A percentile compares a stretch with the other conserved stretches of the same genome.
phyloP scores from a whole-genome alignment of 257 asterid species.

The Penstemon barbatus region DNA sequence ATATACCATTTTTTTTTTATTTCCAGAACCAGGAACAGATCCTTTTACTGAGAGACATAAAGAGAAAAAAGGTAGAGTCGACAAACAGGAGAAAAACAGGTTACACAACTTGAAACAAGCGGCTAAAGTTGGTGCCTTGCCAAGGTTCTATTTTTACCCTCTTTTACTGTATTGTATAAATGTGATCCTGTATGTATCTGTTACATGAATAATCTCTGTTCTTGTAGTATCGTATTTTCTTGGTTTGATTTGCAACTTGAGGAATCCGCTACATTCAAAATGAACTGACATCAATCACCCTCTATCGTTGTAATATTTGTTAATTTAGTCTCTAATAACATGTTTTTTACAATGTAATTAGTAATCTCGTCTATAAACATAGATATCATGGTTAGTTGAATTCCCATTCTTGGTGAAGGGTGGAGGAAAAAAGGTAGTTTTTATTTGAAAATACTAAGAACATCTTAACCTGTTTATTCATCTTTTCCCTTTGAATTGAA shows the following conservation, averaged over 20 bases:
- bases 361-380: no score
- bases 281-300: not conserved
- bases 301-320: no score
- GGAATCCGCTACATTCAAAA: not conserved
- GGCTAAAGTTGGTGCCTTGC: slow-evolving; percentile 80
- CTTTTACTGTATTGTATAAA: not conserved
- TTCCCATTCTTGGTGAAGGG: no score
- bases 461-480: no score
- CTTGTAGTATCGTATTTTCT: not conserved
- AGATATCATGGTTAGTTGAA: no score
- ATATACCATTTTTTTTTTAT: not conserved
- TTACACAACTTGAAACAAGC: slow-evolving; percentile 76
- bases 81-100: slow-evolving; percentile 79
- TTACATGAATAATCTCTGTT: not conserved
- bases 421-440: no score
- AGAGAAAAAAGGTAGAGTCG: slow-evolving; percentile 82
- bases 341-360: no score
- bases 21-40: slow-evolving; percentile 80
- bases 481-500: no score
- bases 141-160: slow-evolving; percentile 54
- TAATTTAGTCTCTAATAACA: no score
- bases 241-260: not conserved
- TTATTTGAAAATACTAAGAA: no score
- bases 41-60: slow-evolving; percentile 79
- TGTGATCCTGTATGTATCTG: not conserved